Conservation (phyloP, 2,329 filamentous ascomycete species). For the Fusarium albidum region DNA sequence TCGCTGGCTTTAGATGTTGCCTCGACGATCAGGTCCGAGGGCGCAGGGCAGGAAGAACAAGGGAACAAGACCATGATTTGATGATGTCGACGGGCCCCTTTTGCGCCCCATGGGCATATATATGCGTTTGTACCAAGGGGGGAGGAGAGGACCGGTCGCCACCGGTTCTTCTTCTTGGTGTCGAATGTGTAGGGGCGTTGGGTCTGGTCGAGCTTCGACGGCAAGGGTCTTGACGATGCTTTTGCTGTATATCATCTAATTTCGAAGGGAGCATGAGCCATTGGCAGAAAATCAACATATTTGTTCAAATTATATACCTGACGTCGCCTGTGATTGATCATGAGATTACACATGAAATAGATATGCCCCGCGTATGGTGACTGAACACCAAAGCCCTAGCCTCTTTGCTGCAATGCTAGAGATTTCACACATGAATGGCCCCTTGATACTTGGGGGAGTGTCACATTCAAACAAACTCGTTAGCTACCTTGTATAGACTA, state of each 20-base stretch:
- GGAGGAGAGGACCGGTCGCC: slow-evolving; percentile 13
- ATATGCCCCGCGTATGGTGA: no score
- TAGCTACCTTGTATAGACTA: not conserved
- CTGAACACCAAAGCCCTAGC: no score
- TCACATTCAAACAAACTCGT: not conserved
- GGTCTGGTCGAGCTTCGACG: slow-evolving; percentile 31
- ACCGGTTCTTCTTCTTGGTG: slow-evolving; percentile 20
- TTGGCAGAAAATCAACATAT: slow-evolving; percentile 37
- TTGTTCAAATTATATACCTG: slow-evolving; percentile 25
- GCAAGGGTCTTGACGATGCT: slow-evolving; percentile 32
- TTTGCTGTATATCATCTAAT: slow-evolving; percentile 42
- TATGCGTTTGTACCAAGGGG: slow-evolving; percentile 23
- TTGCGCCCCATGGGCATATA: slow-evolving; percentile 16
- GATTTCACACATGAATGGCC: no score
- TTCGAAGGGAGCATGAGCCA: slow-evolving; percentile 35
- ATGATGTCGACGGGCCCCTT: slow-evolving; percentile 25
- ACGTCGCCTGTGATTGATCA: not conserved
- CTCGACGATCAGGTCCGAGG: slow-evolving; percentile 16
- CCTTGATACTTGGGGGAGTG: not conserved
- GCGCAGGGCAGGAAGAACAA: slow-evolving; percentile 22
- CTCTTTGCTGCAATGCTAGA: no score
- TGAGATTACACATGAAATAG: not conserved
- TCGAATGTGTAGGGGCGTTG: slow-evolving; percentile 21
- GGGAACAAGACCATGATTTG: slow-evolving; percentile 31
- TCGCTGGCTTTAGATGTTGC: slow-evolving; percentile 36